Evolutionary conservation across 108 stramenopile species (phyloP).

Genomic region (Stephanodiscus minutulus): DNA sequence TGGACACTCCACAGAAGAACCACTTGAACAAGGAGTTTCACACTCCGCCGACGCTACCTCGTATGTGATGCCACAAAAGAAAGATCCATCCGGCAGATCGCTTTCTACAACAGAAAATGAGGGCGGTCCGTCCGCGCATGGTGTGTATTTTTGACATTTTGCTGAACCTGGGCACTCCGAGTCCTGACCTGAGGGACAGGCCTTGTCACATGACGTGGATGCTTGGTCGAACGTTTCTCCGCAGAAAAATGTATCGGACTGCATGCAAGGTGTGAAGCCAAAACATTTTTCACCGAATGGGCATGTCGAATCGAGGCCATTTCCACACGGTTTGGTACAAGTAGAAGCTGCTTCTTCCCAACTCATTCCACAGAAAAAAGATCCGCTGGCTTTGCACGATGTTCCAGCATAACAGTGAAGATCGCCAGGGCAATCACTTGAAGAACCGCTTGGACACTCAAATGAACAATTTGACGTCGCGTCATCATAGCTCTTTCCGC

Average conservation of each 20-base stretch:
- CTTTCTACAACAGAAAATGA: constrained; percentile 15
- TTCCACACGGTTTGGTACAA: constrained; percentile 63
- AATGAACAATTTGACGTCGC: constrained; percentile 55
- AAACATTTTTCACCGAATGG: constrained; percentile 72
- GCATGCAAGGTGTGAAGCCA: constrained; percentile 77
- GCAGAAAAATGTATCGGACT: constrained; percentile 39
- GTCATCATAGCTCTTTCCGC: constrained; percentile 46
- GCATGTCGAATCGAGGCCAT: constrained; percentile 62
- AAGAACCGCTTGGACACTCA: constrained; percentile 65
- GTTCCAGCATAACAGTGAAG: constrained; percentile 85
- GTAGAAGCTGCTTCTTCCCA: constrained; percentile 51
- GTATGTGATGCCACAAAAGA: constrained; percentile 45
- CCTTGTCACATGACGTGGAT: constrained; percentile 25
- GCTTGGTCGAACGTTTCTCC: constrained; percentile 46
- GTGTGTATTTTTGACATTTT: constrained; percentile 42
- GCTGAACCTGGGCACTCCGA: constrained; percentile 30
- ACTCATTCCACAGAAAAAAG: constrained; percentile 43
- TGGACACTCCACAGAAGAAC: constrained; percentile 9
- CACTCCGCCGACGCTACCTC: constrained; percentile 43
- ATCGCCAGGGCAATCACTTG: constrained; percentile 68
- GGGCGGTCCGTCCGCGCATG: constrained; percentile 35
- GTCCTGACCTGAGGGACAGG: constrained; percentile 40
- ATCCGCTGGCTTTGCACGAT: constrained; percentile 59
- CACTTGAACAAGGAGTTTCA: constrained; percentile 11
- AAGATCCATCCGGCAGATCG: constrained; percentile 52